Evolutionary conservation across 257 asterid genomes (phyloP).

Genomic region (Nicotiana paniculata): DNA sequence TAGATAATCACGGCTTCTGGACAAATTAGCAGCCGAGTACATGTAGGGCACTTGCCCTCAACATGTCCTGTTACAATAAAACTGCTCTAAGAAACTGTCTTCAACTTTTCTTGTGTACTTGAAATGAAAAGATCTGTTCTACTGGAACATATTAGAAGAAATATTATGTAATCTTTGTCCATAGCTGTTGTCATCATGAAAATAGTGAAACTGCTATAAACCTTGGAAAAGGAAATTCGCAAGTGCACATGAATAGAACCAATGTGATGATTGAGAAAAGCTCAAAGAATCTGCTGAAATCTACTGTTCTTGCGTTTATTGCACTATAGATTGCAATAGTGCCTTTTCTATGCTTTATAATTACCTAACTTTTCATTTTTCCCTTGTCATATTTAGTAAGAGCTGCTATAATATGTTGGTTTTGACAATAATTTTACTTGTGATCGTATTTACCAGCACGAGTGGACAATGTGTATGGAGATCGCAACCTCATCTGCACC

Average conservation of each 20-base stretch:
- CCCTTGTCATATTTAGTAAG: background rate
- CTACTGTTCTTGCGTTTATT: background rate
- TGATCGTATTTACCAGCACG: conserved; percentile 49
- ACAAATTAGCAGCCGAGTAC: background rate
- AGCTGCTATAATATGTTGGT: background rate
- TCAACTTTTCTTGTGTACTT: background rate
- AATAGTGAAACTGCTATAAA: background rate
- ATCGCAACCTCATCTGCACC: conserved; percentile 95
- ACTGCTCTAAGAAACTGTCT: background rate
- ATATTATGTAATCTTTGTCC: background rate
- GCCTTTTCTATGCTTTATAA: background rate
- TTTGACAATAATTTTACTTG: background rate
- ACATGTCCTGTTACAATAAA: background rate
- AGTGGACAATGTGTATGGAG: conserved; percentile 97
- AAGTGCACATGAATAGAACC: background rate
- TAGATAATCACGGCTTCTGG: background rate
- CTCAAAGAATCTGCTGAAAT: background rate
- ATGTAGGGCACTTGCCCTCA: background rate
- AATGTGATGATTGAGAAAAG: background rate
- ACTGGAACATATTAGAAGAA: background rate
- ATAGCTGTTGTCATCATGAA: background rate
- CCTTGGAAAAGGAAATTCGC: background rate
- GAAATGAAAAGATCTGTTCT: background rate
- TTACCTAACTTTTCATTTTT: background rate
- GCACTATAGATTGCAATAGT: background rate